Base-by-base conservation (phyloP, 2,329 filamentous ascomycete species). In the Monosporascus sp. region DNA sequence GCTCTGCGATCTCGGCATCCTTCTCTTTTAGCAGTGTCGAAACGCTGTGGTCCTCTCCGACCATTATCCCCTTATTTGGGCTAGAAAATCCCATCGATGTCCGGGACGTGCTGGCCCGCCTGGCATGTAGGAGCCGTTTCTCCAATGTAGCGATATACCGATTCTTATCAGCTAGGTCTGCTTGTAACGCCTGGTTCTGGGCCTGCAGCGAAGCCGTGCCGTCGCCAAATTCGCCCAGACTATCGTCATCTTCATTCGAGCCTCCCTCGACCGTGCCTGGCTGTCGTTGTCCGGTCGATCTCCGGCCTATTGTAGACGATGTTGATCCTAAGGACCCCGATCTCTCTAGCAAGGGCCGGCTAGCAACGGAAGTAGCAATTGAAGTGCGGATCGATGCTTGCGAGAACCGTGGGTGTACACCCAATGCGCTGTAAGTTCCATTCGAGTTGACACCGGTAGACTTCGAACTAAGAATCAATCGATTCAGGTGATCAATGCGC, bases 151-250 rank as follows among this genome's bases (percentile, higher is more conserved):
- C 82, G 61, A 97, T 97, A 69, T 99, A 99, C 34, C 94, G 88
- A 62, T 94, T 97, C 75, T 96, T 97, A 72, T 99, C 94, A n/a
- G 82, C 83, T 47, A 99, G 80, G 68, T 99, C 94, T n/a, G 91
- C 84, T 69, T 96, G 94, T 47, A 99, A 74, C n/a, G 95, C 89
- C 48, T 86, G 84, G 61, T 97, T 91, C 66, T 97, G 94, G n/a
- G 89, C 83, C 44, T 86, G 76, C 48, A 95, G 72, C 24, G 88
- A 90, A 7, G 94, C 94, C 25, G 82, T 87, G 1, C 92, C 93
- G 62, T 97, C 91, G 18, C 88, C 92, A 65, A 86, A 93, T 64
- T 95, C 90, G 49, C 90, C 92, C 15, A 85, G 66, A 42, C 82
- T 87, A 53, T 90, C 87, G 14, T 91, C 85, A 18, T 82, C 86